Evolutionary conservation across 768 basidiomycete genomes (phyloP).

Genomic region (Russula sp.): DNA sequence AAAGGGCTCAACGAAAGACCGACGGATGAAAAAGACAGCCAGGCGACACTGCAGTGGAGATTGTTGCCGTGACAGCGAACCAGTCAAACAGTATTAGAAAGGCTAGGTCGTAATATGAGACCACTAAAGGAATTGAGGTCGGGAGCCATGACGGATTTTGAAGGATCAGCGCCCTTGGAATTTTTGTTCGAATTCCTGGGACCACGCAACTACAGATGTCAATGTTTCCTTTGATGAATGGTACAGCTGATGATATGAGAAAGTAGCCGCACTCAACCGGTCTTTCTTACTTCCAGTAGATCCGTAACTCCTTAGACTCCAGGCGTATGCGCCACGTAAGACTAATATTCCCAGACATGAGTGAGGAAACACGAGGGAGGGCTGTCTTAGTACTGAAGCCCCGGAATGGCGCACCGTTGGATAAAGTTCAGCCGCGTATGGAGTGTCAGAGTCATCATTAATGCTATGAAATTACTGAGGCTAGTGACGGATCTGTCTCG

Average conservation of each 20-base stretch:
- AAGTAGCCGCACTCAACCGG: neutral
- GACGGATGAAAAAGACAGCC: neutral
- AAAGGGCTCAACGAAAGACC: neutral
- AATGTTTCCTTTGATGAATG: neutral
- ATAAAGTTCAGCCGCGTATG: neutral
- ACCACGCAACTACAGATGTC: neutral
- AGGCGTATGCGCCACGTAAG: slow-evolving; percentile 2
- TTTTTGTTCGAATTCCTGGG: neutral
- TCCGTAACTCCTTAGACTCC: neutral
- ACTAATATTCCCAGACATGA: neutral
- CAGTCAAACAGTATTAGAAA: neutral
- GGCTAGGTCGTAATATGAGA: neutral
- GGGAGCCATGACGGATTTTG: neutral
- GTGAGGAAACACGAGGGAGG: neutral
- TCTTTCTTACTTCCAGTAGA: neutral
- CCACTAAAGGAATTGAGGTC: neutral
- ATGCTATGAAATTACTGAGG: neutral
- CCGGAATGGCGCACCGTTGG: neutral
- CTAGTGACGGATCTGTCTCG: slow-evolving; percentile 1
- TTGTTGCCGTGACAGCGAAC: neutral
- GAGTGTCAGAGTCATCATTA: slow-evolving; percentile 1
- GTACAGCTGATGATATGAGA: neutral
- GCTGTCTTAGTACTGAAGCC: neutral
- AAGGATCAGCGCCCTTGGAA: slow-evolving; percentile 2
- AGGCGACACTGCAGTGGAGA: neutral